Evolutionary conservation across 2,329 filamentous ascomycete genomes (phyloP).

Genomic region (Cercospora sesami): DNA sequence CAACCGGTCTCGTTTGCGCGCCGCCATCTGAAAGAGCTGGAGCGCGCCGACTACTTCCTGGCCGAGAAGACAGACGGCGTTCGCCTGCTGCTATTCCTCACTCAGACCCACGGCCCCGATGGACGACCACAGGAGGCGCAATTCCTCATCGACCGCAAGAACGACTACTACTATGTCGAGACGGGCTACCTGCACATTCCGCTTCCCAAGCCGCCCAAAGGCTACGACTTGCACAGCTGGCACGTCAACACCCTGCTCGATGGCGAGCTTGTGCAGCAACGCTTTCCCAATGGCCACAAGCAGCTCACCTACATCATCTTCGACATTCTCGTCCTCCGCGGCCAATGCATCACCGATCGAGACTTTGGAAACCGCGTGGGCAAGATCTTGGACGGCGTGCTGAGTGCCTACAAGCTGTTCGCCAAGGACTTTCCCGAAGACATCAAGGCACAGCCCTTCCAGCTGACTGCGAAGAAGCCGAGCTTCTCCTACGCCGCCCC

Average conservation of each 20-base stretch:
- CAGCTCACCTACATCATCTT: slow-evolving; percentile 88
- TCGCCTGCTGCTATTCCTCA: slow-evolving; percentile 90
- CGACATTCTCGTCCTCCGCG: slow-evolving; percentile 83
- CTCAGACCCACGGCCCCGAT: slow-evolving; percentile 53
- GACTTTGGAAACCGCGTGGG: slow-evolving; percentile 86
- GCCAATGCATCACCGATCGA: slow-evolving; percentile 71
- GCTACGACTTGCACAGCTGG: slow-evolving; percentile 57
- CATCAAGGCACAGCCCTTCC: slow-evolving; percentile 70
- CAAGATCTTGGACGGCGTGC: slow-evolving; percentile 63
- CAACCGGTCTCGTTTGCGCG: slow-evolving; percentile 91
- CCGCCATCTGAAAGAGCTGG: slow-evolving; percentile 78
- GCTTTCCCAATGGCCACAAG: slow-evolving; percentile 62
- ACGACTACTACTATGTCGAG: slow-evolving; percentile 88
- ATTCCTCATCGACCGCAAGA: slow-evolving; percentile 95
- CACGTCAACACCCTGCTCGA: slow-evolving; percentile 83
- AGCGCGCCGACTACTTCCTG: slow-evolving; percentile 85
- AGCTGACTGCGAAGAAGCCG: slow-evolving; percentile 83
- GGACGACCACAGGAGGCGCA: slow-evolving; percentile 57
- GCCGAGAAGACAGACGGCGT: slow-evolving; percentile 98
- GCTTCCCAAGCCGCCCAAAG: slow-evolving; percentile 53
- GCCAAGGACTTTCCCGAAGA: slow-evolving; percentile 69
- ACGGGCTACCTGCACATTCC: slow-evolving; percentile 76
- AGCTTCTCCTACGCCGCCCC: slow-evolving; percentile 85
- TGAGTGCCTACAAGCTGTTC: slow-evolving; percentile 32
- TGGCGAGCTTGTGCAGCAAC: slow-evolving; percentile 87